These are phyloP conservation scores for Dovyalis caffra DNA, from an alignment of 345 rosid genomes.

Conservation along the genomic window DNA sequence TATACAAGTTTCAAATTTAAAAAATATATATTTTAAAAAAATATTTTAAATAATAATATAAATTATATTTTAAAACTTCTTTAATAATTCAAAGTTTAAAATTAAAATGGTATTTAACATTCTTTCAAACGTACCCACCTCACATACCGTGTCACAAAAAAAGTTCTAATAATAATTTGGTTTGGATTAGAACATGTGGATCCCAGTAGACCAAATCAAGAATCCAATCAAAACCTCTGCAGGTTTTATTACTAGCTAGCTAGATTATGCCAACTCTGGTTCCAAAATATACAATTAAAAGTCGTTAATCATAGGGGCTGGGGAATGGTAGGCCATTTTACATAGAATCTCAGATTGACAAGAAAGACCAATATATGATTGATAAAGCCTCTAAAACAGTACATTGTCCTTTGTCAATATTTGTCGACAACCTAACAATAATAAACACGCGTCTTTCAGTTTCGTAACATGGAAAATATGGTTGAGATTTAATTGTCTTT, in stretches of 20 bases:
- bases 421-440: slow-evolving; percentile 11
- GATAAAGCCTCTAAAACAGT: neutral
- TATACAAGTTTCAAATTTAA: no score
- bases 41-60: no score
- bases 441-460: slow-evolving; percentile 15
- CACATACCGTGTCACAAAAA: slow-evolving; percentile 11
- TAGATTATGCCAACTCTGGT: neutral
- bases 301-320: neutral
- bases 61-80: no score
- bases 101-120: no score
- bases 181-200: slow-evolving; percentile 14
- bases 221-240: slow-evolving; percentile 20
- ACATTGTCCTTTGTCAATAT: slow-evolving; percentile 7
- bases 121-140: no score
- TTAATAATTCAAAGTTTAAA: no score
- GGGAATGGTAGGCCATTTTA: slow-evolving; percentile 22
- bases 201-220: slow-evolving; percentile 21
- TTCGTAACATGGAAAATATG: slow-evolving; percentile 4
- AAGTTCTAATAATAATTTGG: slow-evolving; percentile 12
- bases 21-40: no score
- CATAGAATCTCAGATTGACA: slow-evolving; percentile 23
- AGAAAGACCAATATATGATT: slow-evolving; percentile 2
- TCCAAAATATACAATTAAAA: no score
- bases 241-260: neutral
- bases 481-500: neutral